These are phyloP conservation scores for Selaginella moellendorffii DNA, from an alignment of 75 land plant genomes.

Conservation along the genomic window DNA sequence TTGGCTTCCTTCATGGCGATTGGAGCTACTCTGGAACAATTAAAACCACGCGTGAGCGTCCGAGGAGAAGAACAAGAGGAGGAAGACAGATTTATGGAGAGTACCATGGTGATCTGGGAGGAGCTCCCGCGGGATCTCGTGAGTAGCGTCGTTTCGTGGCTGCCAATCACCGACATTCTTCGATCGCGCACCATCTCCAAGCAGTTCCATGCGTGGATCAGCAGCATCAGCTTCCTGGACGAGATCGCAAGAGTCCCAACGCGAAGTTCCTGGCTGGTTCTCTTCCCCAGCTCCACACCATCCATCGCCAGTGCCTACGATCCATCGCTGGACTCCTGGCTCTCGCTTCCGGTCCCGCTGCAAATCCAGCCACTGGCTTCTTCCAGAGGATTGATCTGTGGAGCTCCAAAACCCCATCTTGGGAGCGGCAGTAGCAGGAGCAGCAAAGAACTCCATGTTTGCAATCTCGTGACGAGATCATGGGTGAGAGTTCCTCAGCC, in stretches of 20 bases:
- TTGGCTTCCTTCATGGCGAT: too few relatives aligned
- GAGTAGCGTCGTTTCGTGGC: neutral
- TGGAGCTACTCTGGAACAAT: too few relatives aligned
- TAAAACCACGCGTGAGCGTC: too few relatives aligned
- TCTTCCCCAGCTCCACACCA: neutral
- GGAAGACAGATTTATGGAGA: too few relatives aligned
- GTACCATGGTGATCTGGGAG: too few relatives aligned
- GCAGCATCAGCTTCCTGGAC: neutral
- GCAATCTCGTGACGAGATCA: neutral
- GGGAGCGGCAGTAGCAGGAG: too few relatives aligned
- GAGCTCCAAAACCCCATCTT: neutral
- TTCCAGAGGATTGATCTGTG: neutral
- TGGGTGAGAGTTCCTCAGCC: constrained; percentile 17
- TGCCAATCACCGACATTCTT: neutral
- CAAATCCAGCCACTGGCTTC: neutral
- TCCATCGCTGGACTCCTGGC: neutral
- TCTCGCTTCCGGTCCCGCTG: neutral
- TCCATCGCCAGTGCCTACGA: neutral
- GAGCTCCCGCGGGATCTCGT: neutral
- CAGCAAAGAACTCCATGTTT: neutral
- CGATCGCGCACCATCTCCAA: neutral
- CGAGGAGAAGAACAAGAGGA: too few relatives aligned
- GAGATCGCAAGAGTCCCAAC: neutral
- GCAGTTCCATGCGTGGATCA: neutral
- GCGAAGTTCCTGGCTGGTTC: neutral